A percentile compares a stretch with the other conserved stretches of the same genome.
Evolutionary conservation across 768 basidiomycete genomes (phyloP).

Genomic region (Obba rivulosa): DNA sequence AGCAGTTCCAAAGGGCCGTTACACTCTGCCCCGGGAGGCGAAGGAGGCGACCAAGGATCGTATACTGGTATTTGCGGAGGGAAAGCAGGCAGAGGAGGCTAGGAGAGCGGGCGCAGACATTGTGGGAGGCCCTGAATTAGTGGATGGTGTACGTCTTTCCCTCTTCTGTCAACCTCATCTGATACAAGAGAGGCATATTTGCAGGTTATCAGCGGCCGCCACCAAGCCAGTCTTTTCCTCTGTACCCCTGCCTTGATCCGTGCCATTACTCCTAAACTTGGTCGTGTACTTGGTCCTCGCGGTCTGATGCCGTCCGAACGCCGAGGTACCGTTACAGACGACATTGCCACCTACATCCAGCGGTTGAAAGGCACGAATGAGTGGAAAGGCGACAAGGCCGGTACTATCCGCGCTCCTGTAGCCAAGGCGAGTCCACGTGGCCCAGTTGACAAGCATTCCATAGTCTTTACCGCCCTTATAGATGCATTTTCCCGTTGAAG

Average conservation of each 20-base stretch:
- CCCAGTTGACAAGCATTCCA: background rate
- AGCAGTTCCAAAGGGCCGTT: constrained; percentile 84
- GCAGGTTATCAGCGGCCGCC: constrained; percentile 69
- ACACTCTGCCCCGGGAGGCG: constrained; percentile 77
- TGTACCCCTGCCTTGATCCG: constrained; percentile 77
- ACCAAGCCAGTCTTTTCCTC: constrained; percentile 79
- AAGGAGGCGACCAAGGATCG: constrained; percentile 66
- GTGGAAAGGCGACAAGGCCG: constrained; percentile 88
- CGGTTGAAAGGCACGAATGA: constrained; percentile 78
- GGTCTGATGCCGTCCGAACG: constrained; percentile 95
- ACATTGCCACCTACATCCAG: constrained; percentile 76
- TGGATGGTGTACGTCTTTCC: constrained; percentile 68
- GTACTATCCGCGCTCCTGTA: constrained; percentile 79
- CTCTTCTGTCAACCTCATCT: constrained; percentile 1
- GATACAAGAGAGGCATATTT: background rate
- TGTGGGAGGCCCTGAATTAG: constrained; percentile 86
- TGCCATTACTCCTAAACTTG: constrained; percentile 75
- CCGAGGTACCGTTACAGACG: constrained; percentile 90
- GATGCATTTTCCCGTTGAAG: constrained; percentile 70
- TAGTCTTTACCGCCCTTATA: constrained; percentile 23
- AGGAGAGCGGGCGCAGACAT: constrained; percentile 83
- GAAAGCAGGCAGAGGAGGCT: constrained; percentile 75
- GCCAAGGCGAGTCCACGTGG: constrained; percentile 52
- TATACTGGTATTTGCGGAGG: constrained; percentile 93
- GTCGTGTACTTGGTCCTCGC: constrained; percentile 74